Evolutionary conservation across 1,284 basidiomycete species (phyloP), one percentile per base, ranked within the genome.

Genomic region (Rhodotorula sp.): DNA sequence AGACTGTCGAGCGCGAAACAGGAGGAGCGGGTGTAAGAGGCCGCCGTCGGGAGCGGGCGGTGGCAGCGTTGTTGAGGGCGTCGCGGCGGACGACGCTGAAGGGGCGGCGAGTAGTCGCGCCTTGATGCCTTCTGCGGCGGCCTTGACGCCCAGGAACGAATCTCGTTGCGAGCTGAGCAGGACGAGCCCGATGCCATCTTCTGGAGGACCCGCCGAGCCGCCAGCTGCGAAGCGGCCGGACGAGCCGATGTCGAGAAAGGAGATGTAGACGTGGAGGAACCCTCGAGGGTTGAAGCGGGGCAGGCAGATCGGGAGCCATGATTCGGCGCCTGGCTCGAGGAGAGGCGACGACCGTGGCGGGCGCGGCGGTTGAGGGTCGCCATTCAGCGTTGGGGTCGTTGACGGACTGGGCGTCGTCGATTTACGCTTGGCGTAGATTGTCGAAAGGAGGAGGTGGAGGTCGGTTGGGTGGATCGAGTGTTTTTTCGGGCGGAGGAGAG

Each of bases 241-340:
- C 30, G 54, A 27, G 30, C 13, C 17, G 13, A 49, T n/a, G 27
- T 46, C n/a, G 29, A 89, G 79, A 79, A 90, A 95, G 48, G 88
- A 88, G 64, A 97, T 87, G 77, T 95, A 97, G 24, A 92, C 91
- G 80, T 99, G 93, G 27, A 96, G 88, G 80, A 98, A 98, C 1
- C 90, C 91, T 2, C 88, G 83, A 0, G 92, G 84, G 76, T 97
- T 94, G 83, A 92, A 97, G 78, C 94, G 94, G 0, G 96, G 95
- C 17, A 99, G 85, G 79, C 95, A 99, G 59, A 99, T 86, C 0
- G 96, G 96, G 4, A 98, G 85, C 92, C 94, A 99, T 8, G 90
- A 90, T 29, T 94, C 89, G 10, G 90, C 84, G 2, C 89, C 92
- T 84, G 70, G 88, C 30, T 61, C 58, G 8, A 63, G 51, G 11